Evolutionary conservation across 2,329 filamentous ascomycete species (phyloP).

Genomic region (Epichloe scottii): DNA sequence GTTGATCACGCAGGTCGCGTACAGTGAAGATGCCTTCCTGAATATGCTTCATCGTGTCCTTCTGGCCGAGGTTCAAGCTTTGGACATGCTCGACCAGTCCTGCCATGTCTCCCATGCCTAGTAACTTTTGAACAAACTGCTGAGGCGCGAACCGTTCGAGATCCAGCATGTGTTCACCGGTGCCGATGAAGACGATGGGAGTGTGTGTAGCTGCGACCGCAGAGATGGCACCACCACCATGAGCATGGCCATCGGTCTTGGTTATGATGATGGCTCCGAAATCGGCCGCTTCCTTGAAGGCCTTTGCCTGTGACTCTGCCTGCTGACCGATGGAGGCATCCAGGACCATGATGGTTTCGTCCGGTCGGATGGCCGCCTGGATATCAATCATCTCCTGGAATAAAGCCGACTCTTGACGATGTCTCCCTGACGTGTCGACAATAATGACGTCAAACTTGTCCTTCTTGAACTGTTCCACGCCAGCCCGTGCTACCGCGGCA

Average conservation of each 20-base stretch:
- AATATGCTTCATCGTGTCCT: slow-evolving; percentile 98
- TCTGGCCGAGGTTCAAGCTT: slow-evolving; percentile 87
- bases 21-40: slow-evolving; percentile 93
- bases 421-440: slow-evolving; percentile 89
- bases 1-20: slow-evolving; percentile 85
- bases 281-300: slow-evolving; percentile 94
- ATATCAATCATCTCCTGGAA: slow-evolving; percentile 99
- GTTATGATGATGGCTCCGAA: slow-evolving; percentile 99
- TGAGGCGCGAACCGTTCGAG: slow-evolving; percentile 86
- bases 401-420: slow-evolving; percentile 86
- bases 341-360: slow-evolving; percentile 97
- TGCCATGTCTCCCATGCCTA: slow-evolving; percentile 96
- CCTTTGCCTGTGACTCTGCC: slow-evolving; percentile 85
- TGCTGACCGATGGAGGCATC: slow-evolving; percentile 95
- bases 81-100: slow-evolving; percentile 95
- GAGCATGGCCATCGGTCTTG: slow-evolving; percentile 92
- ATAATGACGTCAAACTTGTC: slow-evolving; percentile 98
- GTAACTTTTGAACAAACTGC: slow-evolving; percentile 82
- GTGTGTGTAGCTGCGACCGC: slow-evolving; percentile 93
- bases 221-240: slow-evolving; percentile 92
- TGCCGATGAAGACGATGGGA: slow-evolving; percentile 95
- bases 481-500: slow-evolving; percentile 82
- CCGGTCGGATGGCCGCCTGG: slow-evolving; percentile 74
- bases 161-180: slow-evolving; percentile 93
- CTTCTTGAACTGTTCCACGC: slow-evolving; percentile 98